Conservation (phyloP, 108 stramenopile genomes). For the Cyclostephanos tholiformis region DNA sequence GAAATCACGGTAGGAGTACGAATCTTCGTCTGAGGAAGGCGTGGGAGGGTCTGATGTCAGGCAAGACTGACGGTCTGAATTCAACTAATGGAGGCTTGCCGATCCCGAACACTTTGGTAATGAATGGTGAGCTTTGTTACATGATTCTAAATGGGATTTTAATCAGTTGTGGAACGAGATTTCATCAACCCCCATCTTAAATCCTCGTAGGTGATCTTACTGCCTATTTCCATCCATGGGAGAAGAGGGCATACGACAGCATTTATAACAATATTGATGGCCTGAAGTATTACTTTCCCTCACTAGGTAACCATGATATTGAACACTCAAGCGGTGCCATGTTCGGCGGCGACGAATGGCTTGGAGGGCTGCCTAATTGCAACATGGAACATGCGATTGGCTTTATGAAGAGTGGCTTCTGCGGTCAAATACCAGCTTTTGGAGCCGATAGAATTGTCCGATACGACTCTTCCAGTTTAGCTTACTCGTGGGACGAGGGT, state of each 20-base stretch:
- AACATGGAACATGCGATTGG: conserved; percentile 49
- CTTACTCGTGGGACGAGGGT: conserved; percentile 53
- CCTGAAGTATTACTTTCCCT: conserved; percentile 46
- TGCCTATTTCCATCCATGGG: conserved; percentile 52
- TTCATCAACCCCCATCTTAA: too few species aligned
- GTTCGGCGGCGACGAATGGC: conserved; percentile 53
- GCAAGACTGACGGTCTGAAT: conserved; percentile 19
- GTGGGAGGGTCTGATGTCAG: conserved; percentile 47
- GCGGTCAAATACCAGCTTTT: conserved; percentile 46
- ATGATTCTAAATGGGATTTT: background rate
- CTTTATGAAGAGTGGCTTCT: conserved; percentile 42
- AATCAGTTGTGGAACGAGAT: too few species aligned
- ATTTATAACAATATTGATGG: conserved; percentile 48
- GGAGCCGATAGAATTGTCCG: conserved; percentile 35
- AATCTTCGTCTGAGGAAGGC: conserved; percentile 43
- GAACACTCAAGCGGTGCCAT: conserved; percentile 50
- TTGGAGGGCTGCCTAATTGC: conserved; percentile 47
- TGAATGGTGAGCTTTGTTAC: conserved; percentile 43
- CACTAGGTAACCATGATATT: conserved; percentile 50
- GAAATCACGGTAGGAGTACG: conserved; percentile 34
- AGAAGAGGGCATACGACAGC: conserved; percentile 47
- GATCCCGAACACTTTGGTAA: conserved; percentile 42
- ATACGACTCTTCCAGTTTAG: conserved; percentile 48
- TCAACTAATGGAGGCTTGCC: conserved; percentile 14
- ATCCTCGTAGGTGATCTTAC: conserved; percentile 41